phyloP scores from a whole-genome alignment of 2,329 filamentous ascomycete genomes.

The Aspergillus tubingensis region DNA sequence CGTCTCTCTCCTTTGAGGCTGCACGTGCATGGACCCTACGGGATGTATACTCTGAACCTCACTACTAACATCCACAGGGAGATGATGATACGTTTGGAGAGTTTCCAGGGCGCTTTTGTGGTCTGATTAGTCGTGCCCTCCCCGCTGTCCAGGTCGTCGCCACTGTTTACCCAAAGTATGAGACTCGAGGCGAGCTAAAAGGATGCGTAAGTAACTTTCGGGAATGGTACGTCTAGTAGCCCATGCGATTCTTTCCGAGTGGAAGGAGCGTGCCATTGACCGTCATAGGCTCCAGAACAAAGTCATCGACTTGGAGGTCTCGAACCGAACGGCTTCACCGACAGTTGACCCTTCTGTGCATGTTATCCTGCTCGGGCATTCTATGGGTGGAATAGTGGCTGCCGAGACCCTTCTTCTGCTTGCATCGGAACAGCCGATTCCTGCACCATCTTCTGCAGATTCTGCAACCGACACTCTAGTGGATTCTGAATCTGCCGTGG shows the following conservation, averaged over 20 bases:
- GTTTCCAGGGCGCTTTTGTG: conserved; percentile 49
- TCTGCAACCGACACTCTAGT: conserved; percentile 2
- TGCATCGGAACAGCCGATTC: conserved; percentile 62
- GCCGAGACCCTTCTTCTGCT: conserved; percentile 82
- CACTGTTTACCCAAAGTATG: conserved; percentile 52
- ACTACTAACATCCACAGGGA: conserved; percentile 38
- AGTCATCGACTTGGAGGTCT: conserved; percentile 92
- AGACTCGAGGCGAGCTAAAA: conserved; percentile 51
- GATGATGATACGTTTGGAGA: conserved; percentile 51
- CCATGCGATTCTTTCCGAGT: background rate
- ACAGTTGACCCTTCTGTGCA: conserved; percentile 84
- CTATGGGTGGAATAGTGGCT: conserved; percentile 91
- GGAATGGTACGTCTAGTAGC: conserved; percentile 45
- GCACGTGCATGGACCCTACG: background rate
- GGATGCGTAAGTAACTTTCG: conserved; percentile 49
- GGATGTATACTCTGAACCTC: background rate
- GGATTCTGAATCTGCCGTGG: conserved; percentile 21
- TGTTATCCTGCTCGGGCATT: conserved; percentile 81
- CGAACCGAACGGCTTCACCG: conserved; percentile 74
- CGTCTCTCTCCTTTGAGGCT: background rate
- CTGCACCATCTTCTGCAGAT: conserved; percentile 32
- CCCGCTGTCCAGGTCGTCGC: conserved; percentile 45
- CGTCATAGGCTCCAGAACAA: conserved; percentile 74
- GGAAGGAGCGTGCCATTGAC: background rate
- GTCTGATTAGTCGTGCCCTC: conserved; percentile 45